phyloP scores from a whole-genome alignment of 331 rosid genomes.

The Cydonia oblonga region DNA sequence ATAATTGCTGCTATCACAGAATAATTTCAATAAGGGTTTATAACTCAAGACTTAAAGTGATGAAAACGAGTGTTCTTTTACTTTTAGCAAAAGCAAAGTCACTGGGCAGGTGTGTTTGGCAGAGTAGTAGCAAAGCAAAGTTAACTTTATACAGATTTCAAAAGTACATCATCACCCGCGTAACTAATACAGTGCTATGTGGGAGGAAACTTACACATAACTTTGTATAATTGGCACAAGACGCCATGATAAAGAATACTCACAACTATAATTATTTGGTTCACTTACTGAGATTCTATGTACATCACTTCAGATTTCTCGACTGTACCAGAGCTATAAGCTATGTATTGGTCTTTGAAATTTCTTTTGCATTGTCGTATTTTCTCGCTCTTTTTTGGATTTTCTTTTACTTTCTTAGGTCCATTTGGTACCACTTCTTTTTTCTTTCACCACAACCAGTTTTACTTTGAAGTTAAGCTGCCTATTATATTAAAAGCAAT shows the following conservation, averaged over 20 bases:
- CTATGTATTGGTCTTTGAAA: not conserved
- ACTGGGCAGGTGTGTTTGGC: not conserved
- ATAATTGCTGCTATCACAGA: not conserved
- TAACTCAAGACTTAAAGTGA: not conserved
- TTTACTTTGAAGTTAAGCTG: too few relatives aligned
- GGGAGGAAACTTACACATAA: too few relatives aligned
- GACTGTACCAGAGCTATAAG: too few relatives aligned
- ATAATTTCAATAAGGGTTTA: not conserved
- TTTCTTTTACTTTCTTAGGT: not conserved
- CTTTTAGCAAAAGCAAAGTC: not conserved
- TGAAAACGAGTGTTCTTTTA: not conserved
- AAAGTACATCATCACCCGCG: not conserved
- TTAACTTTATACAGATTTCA: not conserved
- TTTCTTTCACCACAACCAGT: too few relatives aligned
- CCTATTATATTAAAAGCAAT: too few relatives aligned
- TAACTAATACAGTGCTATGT: rapidly evolving
- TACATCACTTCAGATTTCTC: not conserved
- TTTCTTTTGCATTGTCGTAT: not conserved
- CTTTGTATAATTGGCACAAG: rapidly evolving
- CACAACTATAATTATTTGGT: not conserved
- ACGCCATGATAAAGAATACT: rapidly evolving
- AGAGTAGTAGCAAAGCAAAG: not conserved
- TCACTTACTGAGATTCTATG: not conserved
- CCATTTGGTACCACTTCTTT: too few relatives aligned
- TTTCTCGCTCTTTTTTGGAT: not conserved